Conservation (phyloP, 495 filamentous ascomycete genomes). For the Oleoguttula mirabilis region DNA sequence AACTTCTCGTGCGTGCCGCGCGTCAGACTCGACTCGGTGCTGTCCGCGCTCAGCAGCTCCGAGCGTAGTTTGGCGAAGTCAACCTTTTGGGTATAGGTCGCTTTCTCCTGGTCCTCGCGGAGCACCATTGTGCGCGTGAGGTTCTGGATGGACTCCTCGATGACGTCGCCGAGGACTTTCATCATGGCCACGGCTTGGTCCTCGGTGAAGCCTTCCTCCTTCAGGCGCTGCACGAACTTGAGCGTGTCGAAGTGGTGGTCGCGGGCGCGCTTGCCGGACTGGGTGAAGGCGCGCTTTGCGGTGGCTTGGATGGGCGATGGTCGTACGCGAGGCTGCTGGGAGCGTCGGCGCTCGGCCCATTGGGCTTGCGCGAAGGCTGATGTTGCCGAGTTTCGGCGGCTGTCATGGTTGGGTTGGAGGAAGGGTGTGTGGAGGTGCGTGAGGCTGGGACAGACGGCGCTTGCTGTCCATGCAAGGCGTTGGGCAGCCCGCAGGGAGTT, state of each 20-base stretch:
- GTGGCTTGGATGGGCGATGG: background rate
- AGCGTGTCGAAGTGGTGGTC: slow-evolving; percentile 98
- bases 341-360: slow-evolving; percentile 2
- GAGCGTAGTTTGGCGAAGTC: slow-evolving; percentile 98
- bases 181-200: slow-evolving; percentile 94
- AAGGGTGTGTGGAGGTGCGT: no score
- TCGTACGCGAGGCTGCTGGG: background rate
- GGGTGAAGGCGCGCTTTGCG: slow-evolving; percentile 50
- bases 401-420: no score
- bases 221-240: slow-evolving; percentile 85
- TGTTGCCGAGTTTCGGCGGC: slow-evolving; percentile 3
- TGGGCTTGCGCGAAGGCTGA: slow-evolving; percentile 8
- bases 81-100: slow-evolving; percentile 95
- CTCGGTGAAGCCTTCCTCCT: slow-evolving; percentile 88
- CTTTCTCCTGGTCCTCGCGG: slow-evolving; percentile 77
- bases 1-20: slow-evolving; percentile 84
- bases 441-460: slow-evolving; percentile 1
- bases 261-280: slow-evolving; percentile 43
- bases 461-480: slow-evolving; percentile 6
- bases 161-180: slow-evolving; percentile 91
- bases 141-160: slow-evolving; percentile 97
- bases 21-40: slow-evolving; percentile 76
- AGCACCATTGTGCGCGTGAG: slow-evolving; percentile 96
- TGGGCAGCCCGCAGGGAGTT: slow-evolving; percentile 1
- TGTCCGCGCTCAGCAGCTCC: slow-evolving; percentile 82